Conservation (phyloP, 441 rosid genomes). For the Codiaeum variegatum region DNA sequence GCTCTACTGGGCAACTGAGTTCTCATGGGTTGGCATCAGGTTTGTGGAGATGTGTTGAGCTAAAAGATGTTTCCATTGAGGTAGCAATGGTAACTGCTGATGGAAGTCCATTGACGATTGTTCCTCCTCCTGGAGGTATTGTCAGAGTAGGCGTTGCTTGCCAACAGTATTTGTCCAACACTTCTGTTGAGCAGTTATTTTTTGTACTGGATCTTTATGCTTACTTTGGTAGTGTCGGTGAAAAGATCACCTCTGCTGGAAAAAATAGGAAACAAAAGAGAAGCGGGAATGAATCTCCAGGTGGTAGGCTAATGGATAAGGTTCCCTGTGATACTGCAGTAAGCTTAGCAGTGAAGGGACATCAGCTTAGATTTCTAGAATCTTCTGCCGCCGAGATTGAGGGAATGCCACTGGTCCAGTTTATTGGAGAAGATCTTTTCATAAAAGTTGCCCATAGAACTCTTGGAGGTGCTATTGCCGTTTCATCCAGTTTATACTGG, state of each 20-base stretch:
- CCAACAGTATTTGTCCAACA: slow-evolving; percentile 73
- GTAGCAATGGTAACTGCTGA: slow-evolving; percentile 92
- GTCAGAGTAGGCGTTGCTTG: slow-evolving; percentile 87
- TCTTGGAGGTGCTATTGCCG: slow-evolving; percentile 94
- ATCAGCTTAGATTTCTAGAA: slow-evolving; percentile 84
- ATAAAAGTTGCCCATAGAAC: slow-evolving; percentile 88
- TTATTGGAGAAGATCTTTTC: slow-evolving; percentile 69
- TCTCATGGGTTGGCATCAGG: slow-evolving; percentile 39
- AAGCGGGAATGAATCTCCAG: slow-evolving; percentile 32
- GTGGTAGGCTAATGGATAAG: slow-evolving; percentile 69
- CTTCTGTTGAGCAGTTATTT: slow-evolving; percentile 95
- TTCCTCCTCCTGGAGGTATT: slow-evolving; percentile 98
- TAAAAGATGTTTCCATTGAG: slow-evolving; percentile 61
- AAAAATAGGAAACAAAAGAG: slow-evolving; percentile 48
- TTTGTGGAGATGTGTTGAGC: slow-evolving; percentile 81
- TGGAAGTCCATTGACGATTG: slow-evolving; percentile 64
- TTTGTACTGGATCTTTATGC: slow-evolving; percentile 86
- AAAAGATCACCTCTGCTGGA: slow-evolving; percentile 64
- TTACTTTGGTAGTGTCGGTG: slow-evolving; percentile 73
- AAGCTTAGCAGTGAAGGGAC: slow-evolving; percentile 59
- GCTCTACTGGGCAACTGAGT: slow-evolving; percentile 32
- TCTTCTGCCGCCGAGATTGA: slow-evolving; percentile 51
- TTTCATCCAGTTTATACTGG: slow-evolving; percentile 77
- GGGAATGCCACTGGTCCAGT: slow-evolving; percentile 85
- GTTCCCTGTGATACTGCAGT: slow-evolving; percentile 97